These are phyloP conservation scores for Schrenkiella parvula DNA, from an alignment of 345 rosid species.

Conservation along the genomic window DNA sequence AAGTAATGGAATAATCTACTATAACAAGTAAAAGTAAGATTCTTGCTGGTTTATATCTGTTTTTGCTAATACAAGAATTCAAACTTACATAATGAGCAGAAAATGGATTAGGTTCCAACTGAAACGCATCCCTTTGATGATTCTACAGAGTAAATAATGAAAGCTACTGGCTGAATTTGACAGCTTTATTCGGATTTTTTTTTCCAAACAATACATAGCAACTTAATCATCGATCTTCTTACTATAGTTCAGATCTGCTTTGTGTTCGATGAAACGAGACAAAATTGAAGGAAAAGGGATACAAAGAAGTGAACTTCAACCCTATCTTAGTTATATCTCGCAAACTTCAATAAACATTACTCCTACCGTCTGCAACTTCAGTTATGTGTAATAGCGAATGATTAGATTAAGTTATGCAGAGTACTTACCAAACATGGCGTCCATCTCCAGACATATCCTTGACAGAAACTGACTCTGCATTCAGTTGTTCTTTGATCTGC, in stretches of 20 bases:
- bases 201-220: not conserved
- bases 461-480: conserved; percentile 77
- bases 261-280: not conserved
- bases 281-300: not conserved
- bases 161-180: not conserved
- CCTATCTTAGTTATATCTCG: no score
- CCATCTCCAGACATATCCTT: conserved; percentile 96
- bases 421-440: conserved; percentile 75
- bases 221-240: not conserved
- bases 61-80: not conserved
- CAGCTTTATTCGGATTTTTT: not conserved
- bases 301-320: not conserved
- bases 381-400: not conserved
- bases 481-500: conserved; percentile 75
- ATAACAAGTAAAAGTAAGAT: not conserved
- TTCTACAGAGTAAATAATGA: not conserved
- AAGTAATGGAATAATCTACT: not conserved
- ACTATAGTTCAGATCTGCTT: not conserved
- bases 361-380: not conserved
- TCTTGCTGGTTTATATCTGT: not conserved
- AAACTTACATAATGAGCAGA: not conserved
- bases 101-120: not conserved
- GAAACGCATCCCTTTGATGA: not conserved
- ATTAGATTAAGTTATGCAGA: not conserved
- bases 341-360: not conserved